These are phyloP conservation scores for Hyphochytrium catenoides DNA, from an alignment of 352 stramenopile genomes.

Conservation along the genomic window DNA sequence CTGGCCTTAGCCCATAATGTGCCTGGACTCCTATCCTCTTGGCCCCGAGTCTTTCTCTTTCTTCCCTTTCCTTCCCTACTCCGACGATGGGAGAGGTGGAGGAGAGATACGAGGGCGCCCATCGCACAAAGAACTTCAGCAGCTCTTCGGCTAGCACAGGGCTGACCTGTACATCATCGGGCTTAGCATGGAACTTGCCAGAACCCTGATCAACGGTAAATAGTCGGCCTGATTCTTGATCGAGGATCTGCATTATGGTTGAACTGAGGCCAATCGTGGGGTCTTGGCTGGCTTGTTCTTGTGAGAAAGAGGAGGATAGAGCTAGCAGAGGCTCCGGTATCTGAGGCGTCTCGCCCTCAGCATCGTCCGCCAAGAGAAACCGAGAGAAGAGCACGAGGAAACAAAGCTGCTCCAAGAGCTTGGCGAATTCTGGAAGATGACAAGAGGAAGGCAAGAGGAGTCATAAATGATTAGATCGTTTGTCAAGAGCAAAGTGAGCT, in stretches of 20 bases:
- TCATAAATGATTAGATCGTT: too few relatives aligned
- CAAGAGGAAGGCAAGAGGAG: too few relatives aligned
- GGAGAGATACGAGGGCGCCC: slow-evolving; percentile 17
- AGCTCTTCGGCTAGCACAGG: slow-evolving; percentile 36
- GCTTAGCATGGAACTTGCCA: slow-evolving; percentile 10
- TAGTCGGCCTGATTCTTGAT: too few relatives aligned
- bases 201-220: slow-evolving; percentile 3
- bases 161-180: slow-evolving; percentile 24
- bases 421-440: too few relatives aligned
- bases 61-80: slow-evolving; percentile 19
- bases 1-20: too few relatives aligned
- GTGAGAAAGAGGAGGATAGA: too few relatives aligned
- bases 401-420: slow-evolving; percentile 46
- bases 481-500: too few relatives aligned
- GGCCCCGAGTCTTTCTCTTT: too few relatives aligned
- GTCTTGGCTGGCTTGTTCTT: slow-evolving; percentile 39
- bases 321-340: too few relatives aligned
- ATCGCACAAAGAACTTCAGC: slow-evolving; percentile 17
- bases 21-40: too few relatives aligned
- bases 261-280: slow-evolving; percentile 18
- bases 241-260: too few relatives aligned
- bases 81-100: slow-evolving; percentile 33
- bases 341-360: slow-evolving; percentile 35
- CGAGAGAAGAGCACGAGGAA: slow-evolving; percentile 46
- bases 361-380: slow-evolving; percentile 48